These are phyloP conservation scores for Nemania diffusa DNA, from an alignment of 2,329 filamentous ascomycete species.

Conservation along the genomic window DNA sequence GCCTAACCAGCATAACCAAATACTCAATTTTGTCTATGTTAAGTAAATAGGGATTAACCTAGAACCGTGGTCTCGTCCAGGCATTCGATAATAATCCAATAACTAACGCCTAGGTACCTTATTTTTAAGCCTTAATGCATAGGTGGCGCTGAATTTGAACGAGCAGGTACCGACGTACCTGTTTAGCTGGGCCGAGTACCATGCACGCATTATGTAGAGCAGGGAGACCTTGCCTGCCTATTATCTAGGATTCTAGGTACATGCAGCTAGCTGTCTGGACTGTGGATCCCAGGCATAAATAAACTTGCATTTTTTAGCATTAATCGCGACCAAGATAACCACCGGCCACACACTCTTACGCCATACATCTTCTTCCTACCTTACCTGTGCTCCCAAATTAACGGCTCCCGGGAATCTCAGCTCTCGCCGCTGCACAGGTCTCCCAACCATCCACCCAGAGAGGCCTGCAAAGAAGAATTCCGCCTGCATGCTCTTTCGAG, in stretches of 20 bases:
- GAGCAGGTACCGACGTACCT: not conserved
- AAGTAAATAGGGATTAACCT: too few species aligned
- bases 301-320: conserved; percentile 35
- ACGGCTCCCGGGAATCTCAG: conserved; percentile 15
- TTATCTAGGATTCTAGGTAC: not conserved
- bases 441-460: conserved; percentile 6
- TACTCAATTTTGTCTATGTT: too few species aligned
- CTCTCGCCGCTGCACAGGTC: conserved; percentile 1
- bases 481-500: conserved; percentile 16
- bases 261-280: conserved; percentile 19
- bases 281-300: conserved; percentile 32
- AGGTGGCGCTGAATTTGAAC: too few species aligned
- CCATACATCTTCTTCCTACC: conserved; percentile 23
- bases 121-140: too few species aligned
- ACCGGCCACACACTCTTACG: conserved; percentile 22
- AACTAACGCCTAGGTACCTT: too few species aligned
- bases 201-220: too few species aligned
- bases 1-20: too few species aligned
- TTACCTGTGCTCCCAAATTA: conserved; percentile 15
- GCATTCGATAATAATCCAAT: too few species aligned
- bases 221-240: not conserved
- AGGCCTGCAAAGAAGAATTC: not conserved
- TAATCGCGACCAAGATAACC: conserved; percentile 31
- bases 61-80: too few species aligned
- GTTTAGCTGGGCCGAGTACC: not conserved